phyloP scores from a whole-genome alignment of 169 alveolate species.

The Theileria parva region DNA sequence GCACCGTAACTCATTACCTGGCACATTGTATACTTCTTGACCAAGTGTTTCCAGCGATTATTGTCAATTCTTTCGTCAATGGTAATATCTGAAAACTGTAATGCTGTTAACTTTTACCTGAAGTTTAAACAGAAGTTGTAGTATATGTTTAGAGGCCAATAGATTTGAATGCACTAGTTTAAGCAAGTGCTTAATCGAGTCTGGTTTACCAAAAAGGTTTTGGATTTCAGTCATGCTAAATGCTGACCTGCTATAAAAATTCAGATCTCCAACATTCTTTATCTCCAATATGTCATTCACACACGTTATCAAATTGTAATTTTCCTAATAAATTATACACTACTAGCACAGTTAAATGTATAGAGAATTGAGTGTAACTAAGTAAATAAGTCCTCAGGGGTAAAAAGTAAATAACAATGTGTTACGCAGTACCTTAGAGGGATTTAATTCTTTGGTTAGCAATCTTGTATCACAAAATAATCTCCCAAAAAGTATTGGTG shows the following conservation, averaged over 20 bases:
- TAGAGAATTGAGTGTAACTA: too few species aligned
- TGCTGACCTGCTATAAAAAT: conserved; percentile 36
- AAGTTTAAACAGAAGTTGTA: conserved; percentile 51
- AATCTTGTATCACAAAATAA: conserved; percentile 58
- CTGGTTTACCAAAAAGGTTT: conserved; percentile 27
- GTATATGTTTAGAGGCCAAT: conserved; percentile 34
- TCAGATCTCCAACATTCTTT: conserved; percentile 22
- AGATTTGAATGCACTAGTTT: conserved; percentile 46
- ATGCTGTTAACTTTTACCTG: conserved; percentile 18
- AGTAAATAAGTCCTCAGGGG: too few species aligned
- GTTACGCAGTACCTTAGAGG: conserved; percentile 8
- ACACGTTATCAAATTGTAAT: conserved; percentile 57
- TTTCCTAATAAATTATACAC: conserved; percentile 24
- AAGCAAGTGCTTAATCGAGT: conserved; percentile 55
- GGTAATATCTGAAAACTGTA: conserved; percentile 83
- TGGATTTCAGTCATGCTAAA: conserved; percentile 36
- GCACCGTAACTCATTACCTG: too few species aligned
- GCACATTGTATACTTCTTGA: conserved; percentile 76
- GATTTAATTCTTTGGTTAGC: conserved; percentile 57
- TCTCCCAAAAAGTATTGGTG: conserved; percentile 59
- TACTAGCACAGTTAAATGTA: too few species aligned
- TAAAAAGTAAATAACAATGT: neutral
- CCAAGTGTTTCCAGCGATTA: conserved; percentile 97
- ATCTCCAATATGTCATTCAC: conserved; percentile 43
- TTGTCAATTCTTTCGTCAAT: conserved; percentile 93